phyloP scores from a whole-genome alignment of 208 protist species.

The Sergeia podlipaevii region DNA sequence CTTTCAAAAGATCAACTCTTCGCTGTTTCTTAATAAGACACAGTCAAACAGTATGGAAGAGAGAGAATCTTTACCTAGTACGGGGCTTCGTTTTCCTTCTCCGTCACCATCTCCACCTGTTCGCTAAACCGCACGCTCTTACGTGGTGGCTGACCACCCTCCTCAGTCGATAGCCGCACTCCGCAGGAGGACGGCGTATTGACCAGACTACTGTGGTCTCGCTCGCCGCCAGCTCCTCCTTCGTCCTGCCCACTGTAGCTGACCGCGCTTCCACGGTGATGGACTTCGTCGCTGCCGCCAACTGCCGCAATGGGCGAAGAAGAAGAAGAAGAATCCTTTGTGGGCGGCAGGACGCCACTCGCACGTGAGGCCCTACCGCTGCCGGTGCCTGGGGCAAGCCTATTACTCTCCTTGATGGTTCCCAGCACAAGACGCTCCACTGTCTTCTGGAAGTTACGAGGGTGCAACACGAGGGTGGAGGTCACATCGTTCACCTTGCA shows the following conservation, averaged over 20 bases:
- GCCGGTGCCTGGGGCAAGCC: constrained; percentile 6
- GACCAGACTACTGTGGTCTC: too few relatives aligned
- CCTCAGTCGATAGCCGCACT: neutral
- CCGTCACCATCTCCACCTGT: constrained; percentile 2
- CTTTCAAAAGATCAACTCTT: too few relatives aligned
- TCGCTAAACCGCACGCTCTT: constrained; percentile 43
- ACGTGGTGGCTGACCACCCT: neutral
- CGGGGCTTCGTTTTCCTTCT: too few relatives aligned
- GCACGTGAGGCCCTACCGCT: neutral
- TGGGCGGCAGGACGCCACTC: neutral
- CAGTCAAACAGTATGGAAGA: too few relatives aligned
- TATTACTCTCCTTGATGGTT: constrained; percentile 4
- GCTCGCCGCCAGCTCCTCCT: neutral
- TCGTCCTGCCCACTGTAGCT: neutral
- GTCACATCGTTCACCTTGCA: constrained; percentile 99
- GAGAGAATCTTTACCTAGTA: too few relatives aligned
- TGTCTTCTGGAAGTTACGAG: constrained; percentile 58
- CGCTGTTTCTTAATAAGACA: too few relatives aligned
- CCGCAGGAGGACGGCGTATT: too few relatives aligned
- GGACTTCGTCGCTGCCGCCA: too few relatives aligned
- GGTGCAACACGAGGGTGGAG: constrained; percentile 96
- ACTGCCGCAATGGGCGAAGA: too few relatives aligned
- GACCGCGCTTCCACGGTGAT: neutral
- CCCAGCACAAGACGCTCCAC: constrained; percentile 18
- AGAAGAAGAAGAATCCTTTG: neutral